Evolutionary conservation across 176 grass and related monocot genomes (phyloP).

Genomic region (Otatea glauca): DNA sequence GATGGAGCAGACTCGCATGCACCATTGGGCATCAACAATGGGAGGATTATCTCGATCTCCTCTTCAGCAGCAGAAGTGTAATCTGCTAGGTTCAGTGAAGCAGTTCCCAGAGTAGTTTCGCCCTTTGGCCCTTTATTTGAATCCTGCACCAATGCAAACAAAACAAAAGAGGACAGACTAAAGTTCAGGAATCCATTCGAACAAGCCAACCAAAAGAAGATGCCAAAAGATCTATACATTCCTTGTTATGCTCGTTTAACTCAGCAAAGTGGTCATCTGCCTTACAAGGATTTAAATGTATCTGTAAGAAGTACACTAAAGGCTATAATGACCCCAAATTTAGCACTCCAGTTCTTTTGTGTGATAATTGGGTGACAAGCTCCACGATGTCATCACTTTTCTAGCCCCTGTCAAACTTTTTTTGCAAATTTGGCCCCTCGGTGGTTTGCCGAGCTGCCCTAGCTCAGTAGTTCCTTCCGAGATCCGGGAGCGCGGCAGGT

Average conservation of each 20-base stretch:
- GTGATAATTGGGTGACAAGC: background rate
- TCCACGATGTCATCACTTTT: background rate
- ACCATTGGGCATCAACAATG: constrained; percentile 54
- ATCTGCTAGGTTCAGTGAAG: constrained; percentile 77
- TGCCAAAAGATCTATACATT: background rate
- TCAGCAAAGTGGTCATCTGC: background rate
- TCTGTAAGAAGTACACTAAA: background rate
- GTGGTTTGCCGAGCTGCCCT: too few species aligned
- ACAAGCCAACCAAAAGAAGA: background rate
- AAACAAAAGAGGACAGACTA: constrained; percentile 29
- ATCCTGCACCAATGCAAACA: constrained; percentile 42
- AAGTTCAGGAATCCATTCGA: constrained; percentile 28
- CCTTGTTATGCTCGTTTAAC: background rate
- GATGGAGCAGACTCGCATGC: constrained; percentile 55
- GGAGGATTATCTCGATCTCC: constrained; percentile 71
- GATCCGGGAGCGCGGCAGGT: too few species aligned
- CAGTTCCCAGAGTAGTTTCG: constrained; percentile 71
- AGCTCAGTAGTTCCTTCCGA: too few species aligned
- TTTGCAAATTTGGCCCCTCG: too few species aligned
- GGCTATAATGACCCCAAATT: background rate
- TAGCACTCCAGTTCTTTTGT: background rate
- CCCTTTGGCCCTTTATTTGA: constrained; percentile 67
- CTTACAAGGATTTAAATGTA: background rate
- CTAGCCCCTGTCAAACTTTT: too few species aligned
- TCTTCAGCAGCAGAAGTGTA: constrained; percentile 63